A percentile compares a stretch with the other conserved stretches of the same genome.
Evolutionary conservation across 1,284 basidiomycete species (phyloP).

Genomic region (Apiotrichum sp.): DNA sequence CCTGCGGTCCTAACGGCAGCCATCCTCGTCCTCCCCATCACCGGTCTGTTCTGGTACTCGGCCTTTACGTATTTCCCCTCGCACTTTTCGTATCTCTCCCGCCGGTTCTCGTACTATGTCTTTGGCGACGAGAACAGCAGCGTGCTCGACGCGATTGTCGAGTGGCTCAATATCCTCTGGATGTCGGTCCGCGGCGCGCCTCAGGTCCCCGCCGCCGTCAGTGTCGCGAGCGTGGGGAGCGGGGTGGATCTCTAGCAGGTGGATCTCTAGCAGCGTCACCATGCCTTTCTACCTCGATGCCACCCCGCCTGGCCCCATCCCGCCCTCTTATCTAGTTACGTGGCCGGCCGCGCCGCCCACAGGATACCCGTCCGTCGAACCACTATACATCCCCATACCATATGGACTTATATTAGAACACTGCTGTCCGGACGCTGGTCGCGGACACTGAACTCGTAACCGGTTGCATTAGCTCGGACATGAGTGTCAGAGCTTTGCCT

Average conservation of each 20-base stretch:
- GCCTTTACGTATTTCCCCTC: slow-evolving; percentile 43
- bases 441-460: too few relatives aligned
- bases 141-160: slow-evolving; percentile 6
- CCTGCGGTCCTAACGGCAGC: slow-evolving; percentile 13
- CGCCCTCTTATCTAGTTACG: too few relatives aligned
- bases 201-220: not conserved
- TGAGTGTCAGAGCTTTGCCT: slow-evolving; percentile 4
- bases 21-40: slow-evolving; percentile 31
- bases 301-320: too few relatives aligned
- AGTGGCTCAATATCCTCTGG: slow-evolving; percentile 14
- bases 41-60: slow-evolving; percentile 44
- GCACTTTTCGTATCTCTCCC: slow-evolving; percentile 41
- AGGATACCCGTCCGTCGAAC: too few relatives aligned
- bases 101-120: slow-evolving; percentile 46
- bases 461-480: too few relatives aligned
- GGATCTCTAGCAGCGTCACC: not conserved
- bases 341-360: too few relatives aligned
- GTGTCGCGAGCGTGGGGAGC: not conserved
- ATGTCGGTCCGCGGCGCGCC: slow-evolving; percentile 4
- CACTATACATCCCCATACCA: slow-evolving; percentile 7
- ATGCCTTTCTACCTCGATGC: too few relatives aligned
- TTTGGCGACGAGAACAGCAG: slow-evolving; percentile 41
- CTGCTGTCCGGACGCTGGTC: not conserved
- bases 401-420: not conserved
- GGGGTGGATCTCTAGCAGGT: not conserved